phyloP scores from a whole-genome alignment of 176 grass and related monocot species.

The Carex littledalei region DNA sequence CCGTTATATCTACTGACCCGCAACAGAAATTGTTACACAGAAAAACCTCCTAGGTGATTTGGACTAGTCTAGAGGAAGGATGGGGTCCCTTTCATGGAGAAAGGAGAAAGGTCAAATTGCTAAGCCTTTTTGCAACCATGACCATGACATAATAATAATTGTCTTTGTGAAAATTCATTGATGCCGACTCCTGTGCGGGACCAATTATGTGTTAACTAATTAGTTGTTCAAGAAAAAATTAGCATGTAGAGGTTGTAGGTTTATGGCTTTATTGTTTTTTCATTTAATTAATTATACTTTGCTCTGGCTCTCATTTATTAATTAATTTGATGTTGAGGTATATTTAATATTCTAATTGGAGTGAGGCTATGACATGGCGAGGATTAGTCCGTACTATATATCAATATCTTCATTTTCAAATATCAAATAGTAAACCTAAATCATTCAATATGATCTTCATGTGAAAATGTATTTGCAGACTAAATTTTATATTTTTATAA shows the following conservation, averaged over 20 bases:
- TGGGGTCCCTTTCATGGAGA: constrained; percentile 1
- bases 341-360: no score
- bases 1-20: background rate
- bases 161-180: background rate
- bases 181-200: background rate
- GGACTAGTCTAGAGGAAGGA: background rate
- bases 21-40: background rate
- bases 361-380: no score
- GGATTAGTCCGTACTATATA: no score
- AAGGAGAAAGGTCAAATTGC: constrained; percentile 6
- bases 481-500: no score
- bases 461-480: no score
- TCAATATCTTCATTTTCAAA: no score
- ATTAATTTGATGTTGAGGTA: background rate
- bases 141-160: constrained; percentile 8
- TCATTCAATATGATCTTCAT: no score
- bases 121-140: constrained; percentile 29
- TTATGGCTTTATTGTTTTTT: background rate
- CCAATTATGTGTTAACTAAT: constrained; percentile 4
- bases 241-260: background rate
- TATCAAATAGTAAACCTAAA: no score
- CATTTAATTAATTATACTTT: background rate
- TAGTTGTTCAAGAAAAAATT: background rate
- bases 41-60: background rate
- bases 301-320: background rate